Conservation (phyloP, 306 rosid genomes). For the Citrullus colocynthis region DNA sequence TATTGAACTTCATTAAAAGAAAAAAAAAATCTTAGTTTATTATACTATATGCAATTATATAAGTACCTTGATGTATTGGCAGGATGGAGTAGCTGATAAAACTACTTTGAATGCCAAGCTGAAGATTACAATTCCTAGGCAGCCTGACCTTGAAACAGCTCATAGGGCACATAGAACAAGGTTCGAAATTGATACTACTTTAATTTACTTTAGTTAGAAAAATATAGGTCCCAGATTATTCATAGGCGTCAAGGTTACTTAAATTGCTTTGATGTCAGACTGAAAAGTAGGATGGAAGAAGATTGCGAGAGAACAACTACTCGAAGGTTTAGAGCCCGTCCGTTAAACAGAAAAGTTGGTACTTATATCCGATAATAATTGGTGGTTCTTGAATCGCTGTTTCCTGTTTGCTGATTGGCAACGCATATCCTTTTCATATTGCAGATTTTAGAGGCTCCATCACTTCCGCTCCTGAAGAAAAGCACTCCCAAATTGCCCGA, state of each 20-base stretch:
- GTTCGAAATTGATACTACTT: slow-evolving; percentile 30
- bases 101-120: slow-evolving; percentile 31
- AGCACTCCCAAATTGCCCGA: slow-evolving; percentile 75
- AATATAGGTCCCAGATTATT: not conserved
- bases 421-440: slow-evolving; percentile 11
- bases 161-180: slow-evolving; percentile 71
- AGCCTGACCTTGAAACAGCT: slow-evolving; percentile 79
- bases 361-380: slow-evolving; percentile 7
- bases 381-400: slow-evolving; percentile 5
- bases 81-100: slow-evolving; percentile 56
- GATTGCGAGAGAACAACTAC: slow-evolving; percentile 26
- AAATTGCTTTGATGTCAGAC: slow-evolving; percentile 30
- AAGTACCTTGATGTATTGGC: slow-evolving; percentile 12
- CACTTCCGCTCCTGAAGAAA: slow-evolving; percentile 58
- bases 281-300: slow-evolving; percentile 40
- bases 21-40: not conserved
- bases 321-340: slow-evolving; percentile 78
- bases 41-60: not conserved
- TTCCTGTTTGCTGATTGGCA: slow-evolving; percentile 7
- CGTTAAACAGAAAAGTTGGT: slow-evolving; percentile 83
- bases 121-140: slow-evolving; percentile 76
- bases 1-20: no score
- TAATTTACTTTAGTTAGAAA: not conserved
- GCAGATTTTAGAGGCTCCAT: slow-evolving; percentile 88
- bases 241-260: not conserved